Percentiles rank a stretch among this genome's conserved stretches.
Conservation (phyloP, 345 rosid genomes). For the Syzygium grande region DNA sequence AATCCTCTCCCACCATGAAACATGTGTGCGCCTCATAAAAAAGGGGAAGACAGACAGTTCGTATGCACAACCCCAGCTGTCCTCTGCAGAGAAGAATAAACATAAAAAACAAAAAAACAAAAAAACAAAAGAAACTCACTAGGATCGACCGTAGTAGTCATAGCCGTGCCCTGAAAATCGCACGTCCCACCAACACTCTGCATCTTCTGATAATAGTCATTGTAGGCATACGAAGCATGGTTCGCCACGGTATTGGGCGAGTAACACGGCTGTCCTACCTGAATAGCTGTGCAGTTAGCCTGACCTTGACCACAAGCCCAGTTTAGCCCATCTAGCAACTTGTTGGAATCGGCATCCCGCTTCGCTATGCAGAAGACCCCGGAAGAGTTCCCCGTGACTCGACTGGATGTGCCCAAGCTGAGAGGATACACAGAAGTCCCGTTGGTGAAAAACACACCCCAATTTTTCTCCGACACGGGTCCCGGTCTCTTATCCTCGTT, state of each 20-base stretch:
- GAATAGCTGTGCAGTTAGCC: constrained; percentile 72
- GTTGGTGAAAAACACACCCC: constrained; percentile 75
- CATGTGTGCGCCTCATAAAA: background rate
- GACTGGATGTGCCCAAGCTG: constrained; percentile 28
- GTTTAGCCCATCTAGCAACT: constrained; percentile 64
- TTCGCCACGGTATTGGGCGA: constrained; percentile 42
- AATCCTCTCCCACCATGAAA: background rate
- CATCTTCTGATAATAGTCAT: constrained; percentile 86
- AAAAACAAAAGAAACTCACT: constrained; percentile 58
- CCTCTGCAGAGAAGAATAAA: background rate
- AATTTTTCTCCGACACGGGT: constrained; percentile 69
- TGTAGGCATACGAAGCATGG: constrained; percentile 90
- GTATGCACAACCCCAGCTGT: background rate
- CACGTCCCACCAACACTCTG: constrained; percentile 75
- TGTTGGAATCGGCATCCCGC: constrained; percentile 52
- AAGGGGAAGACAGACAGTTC: background rate
- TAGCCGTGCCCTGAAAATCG: constrained; percentile 78
- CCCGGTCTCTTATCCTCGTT: constrained; percentile 81
- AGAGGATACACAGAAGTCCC: constrained; percentile 74
- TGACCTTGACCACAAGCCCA: constrained; percentile 98
- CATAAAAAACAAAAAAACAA: background rate
- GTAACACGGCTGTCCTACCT: constrained; percentile 63
- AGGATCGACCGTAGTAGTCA: constrained; percentile 51
- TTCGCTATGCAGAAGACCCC: constrained; percentile 68
- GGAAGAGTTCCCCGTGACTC: constrained; percentile 35